Conservation (phyloP, 2,329 filamentous ascomycete species). For the Lasiodiplodia citricola region DNA sequence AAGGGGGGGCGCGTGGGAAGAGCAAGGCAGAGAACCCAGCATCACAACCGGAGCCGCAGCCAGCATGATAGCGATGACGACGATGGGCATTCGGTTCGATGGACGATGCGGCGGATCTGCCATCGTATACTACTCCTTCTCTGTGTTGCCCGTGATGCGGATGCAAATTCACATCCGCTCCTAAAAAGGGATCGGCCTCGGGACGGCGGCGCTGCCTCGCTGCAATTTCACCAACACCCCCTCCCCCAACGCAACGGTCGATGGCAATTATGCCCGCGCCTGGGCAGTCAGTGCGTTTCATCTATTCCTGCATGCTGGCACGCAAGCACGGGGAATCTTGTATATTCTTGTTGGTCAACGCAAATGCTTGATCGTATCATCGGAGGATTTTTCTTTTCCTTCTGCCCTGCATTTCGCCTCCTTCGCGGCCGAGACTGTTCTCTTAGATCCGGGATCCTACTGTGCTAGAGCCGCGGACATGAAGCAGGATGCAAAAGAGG, state of each 20-base stretch:
- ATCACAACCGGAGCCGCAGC: background rate
- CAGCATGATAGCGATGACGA: background rate
- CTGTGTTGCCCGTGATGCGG: background rate
- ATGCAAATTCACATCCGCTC: background rate
- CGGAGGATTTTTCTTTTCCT: background rate
- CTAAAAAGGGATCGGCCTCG: constrained; percentile 10
- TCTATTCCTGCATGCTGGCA: background rate
- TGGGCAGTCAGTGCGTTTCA: background rate
- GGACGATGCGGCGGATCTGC: background rate
- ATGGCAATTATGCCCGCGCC: background rate
- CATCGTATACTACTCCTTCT: background rate
- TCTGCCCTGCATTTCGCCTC: background rate
- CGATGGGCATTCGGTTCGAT: background rate
- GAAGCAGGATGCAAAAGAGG: background rate
- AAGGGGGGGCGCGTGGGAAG: no score
- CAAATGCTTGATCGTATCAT: background rate
- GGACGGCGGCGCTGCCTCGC: constrained; percentile 17
- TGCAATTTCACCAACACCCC: constrained; percentile 4
- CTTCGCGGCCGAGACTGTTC: background rate
- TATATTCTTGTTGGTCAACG: background rate
- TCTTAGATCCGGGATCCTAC: background rate
- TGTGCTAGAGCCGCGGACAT: background rate
- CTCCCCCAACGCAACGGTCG: background rate
- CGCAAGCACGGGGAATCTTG: background rate
- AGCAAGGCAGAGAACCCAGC: no score